Evolutionary conservation across 2,329 filamentous ascomycete genomes (phyloP).

Genomic region (Verticillium longisporum): DNA sequence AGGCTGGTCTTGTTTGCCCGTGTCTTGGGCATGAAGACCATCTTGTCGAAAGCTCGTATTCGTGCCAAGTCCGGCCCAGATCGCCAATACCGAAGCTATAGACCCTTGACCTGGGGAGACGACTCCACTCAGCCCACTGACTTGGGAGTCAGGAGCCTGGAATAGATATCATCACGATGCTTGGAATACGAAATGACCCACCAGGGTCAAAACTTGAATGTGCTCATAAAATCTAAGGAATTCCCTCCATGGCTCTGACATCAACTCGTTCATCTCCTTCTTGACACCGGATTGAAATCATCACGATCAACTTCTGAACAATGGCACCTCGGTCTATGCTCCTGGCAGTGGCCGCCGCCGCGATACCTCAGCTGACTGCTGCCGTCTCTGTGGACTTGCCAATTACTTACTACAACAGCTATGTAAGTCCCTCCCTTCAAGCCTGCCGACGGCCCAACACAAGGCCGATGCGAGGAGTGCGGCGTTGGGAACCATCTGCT

Average conservation of each 20-base stretch:
- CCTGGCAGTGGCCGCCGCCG: slow-evolving; percentile 2
- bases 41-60: neutral
- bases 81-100: neutral
- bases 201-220: neutral
- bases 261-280: neutral
- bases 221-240: neutral
- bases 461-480: neutral
- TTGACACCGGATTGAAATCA: neutral
- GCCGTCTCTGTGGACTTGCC: slow-evolving; percentile 10
- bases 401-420: slow-evolving; percentile 8
- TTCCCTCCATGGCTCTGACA: neutral
- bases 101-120: neutral
- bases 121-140: neutral
- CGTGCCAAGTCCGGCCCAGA: neutral
- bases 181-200: neutral
- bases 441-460: neutral
- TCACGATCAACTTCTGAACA: neutral
- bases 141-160: neutral
- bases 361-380: slow-evolving; percentile 3
- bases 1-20: neutral
- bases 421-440: neutral
- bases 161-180: neutral
- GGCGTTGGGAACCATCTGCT: neutral
- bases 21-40: neutral
- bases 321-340: slow-evolving; percentile 6